Evolutionary conservation across 1,139 yeast genomes (phyloP), one percentile per base, ranked within the genome.

Genomic region (Diutina scorzettiae): DNA sequence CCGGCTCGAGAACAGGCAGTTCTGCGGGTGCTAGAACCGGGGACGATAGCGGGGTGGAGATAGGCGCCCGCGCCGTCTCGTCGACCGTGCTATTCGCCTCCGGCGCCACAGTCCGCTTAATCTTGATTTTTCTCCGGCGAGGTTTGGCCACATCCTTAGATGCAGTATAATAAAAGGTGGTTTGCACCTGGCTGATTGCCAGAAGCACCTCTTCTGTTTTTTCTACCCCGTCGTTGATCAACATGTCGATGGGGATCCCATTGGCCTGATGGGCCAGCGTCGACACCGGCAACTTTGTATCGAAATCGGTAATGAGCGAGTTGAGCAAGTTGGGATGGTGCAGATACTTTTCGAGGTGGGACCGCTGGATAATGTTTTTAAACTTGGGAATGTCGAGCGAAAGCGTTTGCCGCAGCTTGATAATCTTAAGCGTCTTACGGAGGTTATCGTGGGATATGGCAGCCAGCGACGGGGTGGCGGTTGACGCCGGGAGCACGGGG

Each of bases 401-500:
- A 47, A 89, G 65, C 0, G 96, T 84, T 49, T 84, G 89, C 50
- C 96, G 74, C 4, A 91, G 78, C 24, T 81, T 77, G 45, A 78
- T 75, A 46, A 89, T 63, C n/a, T 83, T 71, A 9, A 84, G 73
- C 43, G 83, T 66, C 52, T 82, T 76, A 52, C 78, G 69, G 66
- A 86, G 73, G 53, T 83, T 84, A 17, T 52, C 50, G 2, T 81
- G 46, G 4, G 55, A 49, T 21, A 74, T 77, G 2, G 76, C 23
- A 2, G 20, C 31, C 30, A 8, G 24, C 24, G 27, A 21, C 21
- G 21, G 32, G 12, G 20, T 14, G 9, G 40, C 9, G 29, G 14
- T 24, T 16, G 19, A 17, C 16, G 16, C 16, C 2, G 28, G 28
- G 29, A 14, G 16, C 8, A 24, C 20, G 28, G 39, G 20, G 14